phyloP scores from a whole-genome alignment of 352 stramenopile genomes.

The Phytophthora pseudosyringae region DNA sequence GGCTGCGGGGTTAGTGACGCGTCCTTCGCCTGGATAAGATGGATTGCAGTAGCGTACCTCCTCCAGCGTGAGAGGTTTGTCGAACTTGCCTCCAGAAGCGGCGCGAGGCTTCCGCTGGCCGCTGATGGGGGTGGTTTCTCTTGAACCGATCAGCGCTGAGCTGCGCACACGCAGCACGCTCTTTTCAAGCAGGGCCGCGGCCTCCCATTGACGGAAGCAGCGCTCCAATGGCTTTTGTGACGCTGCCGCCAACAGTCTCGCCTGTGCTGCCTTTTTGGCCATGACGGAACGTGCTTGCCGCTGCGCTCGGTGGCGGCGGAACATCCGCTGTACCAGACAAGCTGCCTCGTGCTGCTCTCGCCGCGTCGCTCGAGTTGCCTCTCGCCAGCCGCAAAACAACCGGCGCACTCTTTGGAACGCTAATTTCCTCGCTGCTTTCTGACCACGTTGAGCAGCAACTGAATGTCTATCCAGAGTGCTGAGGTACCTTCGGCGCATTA shows the following conservation, averaged over 20 bases:
- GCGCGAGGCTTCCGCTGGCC: slow-evolving; percentile 15
- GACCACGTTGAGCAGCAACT: slow-evolving; percentile 24
- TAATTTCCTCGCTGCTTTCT: slow-evolving; percentile 40
- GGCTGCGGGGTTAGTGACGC: slow-evolving; percentile 3
- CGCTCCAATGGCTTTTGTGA: slow-evolving; percentile 64
- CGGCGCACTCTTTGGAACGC: slow-evolving; percentile 25
- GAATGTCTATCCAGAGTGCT: slow-evolving; percentile 40
- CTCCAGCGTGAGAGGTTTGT: slow-evolving; percentile 47
- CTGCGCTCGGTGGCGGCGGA: slow-evolving; percentile 49
- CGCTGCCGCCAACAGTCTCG: slow-evolving; percentile 47
- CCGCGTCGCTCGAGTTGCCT: slow-evolving; percentile 9
- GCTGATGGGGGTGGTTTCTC: slow-evolving; percentile 26
- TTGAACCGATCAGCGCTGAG: slow-evolving; percentile 30
- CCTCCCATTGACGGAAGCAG: slow-evolving; percentile 69
- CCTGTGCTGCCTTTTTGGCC: slow-evolving; percentile 58
- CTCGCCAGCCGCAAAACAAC: slow-evolving; percentile 37
- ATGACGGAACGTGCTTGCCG: slow-evolving; percentile 47
- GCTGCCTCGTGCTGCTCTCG: slow-evolving; percentile 34
- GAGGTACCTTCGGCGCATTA: slow-evolving; percentile 52
- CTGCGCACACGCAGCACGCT: slow-evolving; percentile 48
- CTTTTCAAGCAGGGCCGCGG: slow-evolving; percentile 51
- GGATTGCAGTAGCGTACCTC: slow-evolving; percentile 45
- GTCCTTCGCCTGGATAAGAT: neutral
- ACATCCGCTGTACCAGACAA: slow-evolving; percentile 58
- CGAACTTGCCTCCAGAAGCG: slow-evolving; percentile 19